Evolutionary conservation across 139 green algal species (phyloP).

Genomic region (Nannochloris sp.): DNA sequence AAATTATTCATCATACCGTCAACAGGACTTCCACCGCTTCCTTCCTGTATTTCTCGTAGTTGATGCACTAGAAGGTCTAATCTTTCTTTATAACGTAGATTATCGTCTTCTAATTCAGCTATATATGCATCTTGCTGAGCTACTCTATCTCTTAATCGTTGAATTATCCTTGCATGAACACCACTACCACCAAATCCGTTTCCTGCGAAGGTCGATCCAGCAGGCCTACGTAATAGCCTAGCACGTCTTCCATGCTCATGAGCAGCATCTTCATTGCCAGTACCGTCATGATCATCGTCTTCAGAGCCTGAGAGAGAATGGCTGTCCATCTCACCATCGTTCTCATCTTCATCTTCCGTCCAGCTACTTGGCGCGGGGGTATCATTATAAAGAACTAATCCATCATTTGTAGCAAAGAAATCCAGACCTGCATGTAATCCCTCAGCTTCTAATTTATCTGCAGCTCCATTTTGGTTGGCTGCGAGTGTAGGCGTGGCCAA

Average conservation of each 20-base stretch:
- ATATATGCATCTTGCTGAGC: not conserved
- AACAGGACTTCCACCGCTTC: too few species aligned
- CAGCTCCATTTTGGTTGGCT: not conserved
- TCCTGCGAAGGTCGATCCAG: too few species aligned
- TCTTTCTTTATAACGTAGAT: not conserved
- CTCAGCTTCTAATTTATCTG: conserved; percentile 17
- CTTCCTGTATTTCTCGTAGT: too few species aligned
- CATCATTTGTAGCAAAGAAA: conserved; percentile 24
- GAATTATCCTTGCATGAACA: not conserved
- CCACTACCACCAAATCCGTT: too few species aligned
- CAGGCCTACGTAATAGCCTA: too few species aligned
- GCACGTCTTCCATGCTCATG: too few species aligned
- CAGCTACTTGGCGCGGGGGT: too few species aligned
- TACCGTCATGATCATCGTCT: not conserved
- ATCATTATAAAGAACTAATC: conserved; percentile 4
- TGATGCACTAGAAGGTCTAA: not conserved
- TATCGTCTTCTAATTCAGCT: not conserved
- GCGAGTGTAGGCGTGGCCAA: conserved; percentile 14
- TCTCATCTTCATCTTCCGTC: not conserved
- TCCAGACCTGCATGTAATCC: conserved; percentile 18
- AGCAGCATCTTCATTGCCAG: too few species aligned
- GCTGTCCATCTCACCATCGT: not conserved
- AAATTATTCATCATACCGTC: too few species aligned
- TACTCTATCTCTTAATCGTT: not conserved
- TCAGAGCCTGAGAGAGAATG: not conserved